Base-by-base conservation (phyloP, 495 filamentous ascomycete species). In the Choiromyces venosus region DNA sequence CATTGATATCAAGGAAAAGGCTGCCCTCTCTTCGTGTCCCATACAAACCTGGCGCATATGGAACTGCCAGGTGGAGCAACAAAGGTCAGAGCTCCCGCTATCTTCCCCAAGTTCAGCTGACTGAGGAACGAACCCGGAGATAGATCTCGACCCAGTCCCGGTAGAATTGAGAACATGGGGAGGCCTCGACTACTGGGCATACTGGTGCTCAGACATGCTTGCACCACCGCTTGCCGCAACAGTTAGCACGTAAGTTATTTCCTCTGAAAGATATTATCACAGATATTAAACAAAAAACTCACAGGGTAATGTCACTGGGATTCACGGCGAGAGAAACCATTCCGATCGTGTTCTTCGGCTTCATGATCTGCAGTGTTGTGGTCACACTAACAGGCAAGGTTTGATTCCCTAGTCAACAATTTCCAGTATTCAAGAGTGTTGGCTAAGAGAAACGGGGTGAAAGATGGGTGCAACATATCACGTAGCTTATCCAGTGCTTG, bases 401-500 rank as follows among this genome's bases (percentile, higher is more conserved):
- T 9, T 36, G 73, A 38, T 37, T 37, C 37, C 19, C 35, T 38
- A 16, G 4, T 3, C 14, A 25, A 71, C 25, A 36, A n/a, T 16
- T 37, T 69, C 19, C 4, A 39, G 25, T 69, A 8, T 35, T n/a
- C 16, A 4, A 14, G 12, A 61, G 52, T 18, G 16, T 1, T 36
- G 9, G 37, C 35, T 52, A 70, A 38, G 5, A 2, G 39, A 68
- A 61, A 29, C 10, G 52, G 66, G 21, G 35, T 21, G 38, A 35
- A 37, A 85, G 74, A 83, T 86, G 76, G 88, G 88, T 64, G 88
- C 89, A n/a, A 86, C 87, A 52, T 91, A 91, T 79, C 86, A 89
- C 76, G 87, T 90, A 38, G 87, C 88, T 0, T 91, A 90, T 75
- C 89, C 89, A 6, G 88, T 91, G 21, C 84, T 88, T 19, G 84